Conservation (phyloP, 1,284 basidiomycete species). For the Laetiporus sulphureus region DNA sequence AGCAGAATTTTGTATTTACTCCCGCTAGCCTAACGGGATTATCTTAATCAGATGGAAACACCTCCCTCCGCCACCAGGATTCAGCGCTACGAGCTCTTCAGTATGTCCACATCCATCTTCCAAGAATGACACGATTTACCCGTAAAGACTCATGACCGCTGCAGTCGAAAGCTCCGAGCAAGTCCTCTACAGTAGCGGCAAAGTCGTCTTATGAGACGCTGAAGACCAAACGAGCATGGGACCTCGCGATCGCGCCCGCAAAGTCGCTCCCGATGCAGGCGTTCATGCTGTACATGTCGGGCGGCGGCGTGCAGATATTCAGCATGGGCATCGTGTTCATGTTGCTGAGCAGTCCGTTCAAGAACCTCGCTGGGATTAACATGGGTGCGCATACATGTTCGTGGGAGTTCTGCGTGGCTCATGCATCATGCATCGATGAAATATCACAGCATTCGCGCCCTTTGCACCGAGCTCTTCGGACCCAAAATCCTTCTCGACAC, state of each 20-base stretch:
- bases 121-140: background rate
- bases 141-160: background rate
- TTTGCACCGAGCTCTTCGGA: slow-evolving; percentile 50
- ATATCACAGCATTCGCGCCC: slow-evolving; percentile 59
- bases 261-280: slow-evolving; percentile 91
- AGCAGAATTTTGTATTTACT: slow-evolving; percentile 4
- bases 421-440: background rate
- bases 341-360: slow-evolving; percentile 78
- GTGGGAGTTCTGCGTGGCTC: background rate
- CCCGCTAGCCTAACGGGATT: background rate
- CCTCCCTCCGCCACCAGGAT: slow-evolving; percentile 12
- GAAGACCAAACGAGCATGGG: slow-evolving; percentile 83
- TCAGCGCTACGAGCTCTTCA: slow-evolving; percentile 3
- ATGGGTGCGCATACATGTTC: slow-evolving; percentile 37
- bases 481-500: slow-evolving; percentile 45
- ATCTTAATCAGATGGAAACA: slow-evolving; percentile 12
- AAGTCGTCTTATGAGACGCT: slow-evolving; percentile 57
- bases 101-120: background rate
- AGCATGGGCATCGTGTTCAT: slow-evolving; percentile 92
- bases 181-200: slow-evolving; percentile 27
- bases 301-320: slow-evolving; percentile 88
- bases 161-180: slow-evolving; percentile 38
- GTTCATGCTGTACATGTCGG: slow-evolving; percentile 96
- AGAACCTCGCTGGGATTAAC: slow-evolving; percentile 72
- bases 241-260: slow-evolving; percentile 76